These are phyloP conservation scores for Metschnikowia drakensbergensis DNA, from an alignment of 805 yeast genomes.

Conservation along the genomic window DNA sequence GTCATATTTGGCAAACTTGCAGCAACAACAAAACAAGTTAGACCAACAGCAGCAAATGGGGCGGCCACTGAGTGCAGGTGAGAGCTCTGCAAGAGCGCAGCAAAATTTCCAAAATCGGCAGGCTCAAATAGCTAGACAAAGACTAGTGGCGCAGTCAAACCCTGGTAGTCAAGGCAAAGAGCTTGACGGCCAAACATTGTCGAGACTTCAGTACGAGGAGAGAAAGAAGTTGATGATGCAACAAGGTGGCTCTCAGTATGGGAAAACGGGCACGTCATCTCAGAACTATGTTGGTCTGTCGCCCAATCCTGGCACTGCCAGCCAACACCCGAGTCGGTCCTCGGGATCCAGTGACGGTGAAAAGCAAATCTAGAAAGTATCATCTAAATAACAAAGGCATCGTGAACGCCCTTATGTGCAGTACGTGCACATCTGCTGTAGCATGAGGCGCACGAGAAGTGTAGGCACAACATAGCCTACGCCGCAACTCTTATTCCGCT, in stretches of 20 bases:
- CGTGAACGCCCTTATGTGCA: not conserved
- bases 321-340: not conserved
- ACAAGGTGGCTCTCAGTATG: slow-evolving; percentile 16
- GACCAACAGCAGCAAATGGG: slow-evolving; percentile 13
- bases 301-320: not conserved
- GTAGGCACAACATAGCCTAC: not conserved
- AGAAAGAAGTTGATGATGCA: slow-evolving; percentile 34
- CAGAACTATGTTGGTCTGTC: not conserved
- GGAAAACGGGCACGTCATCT: slow-evolving; percentile 2
- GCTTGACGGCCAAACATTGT: slow-evolving; percentile 23
- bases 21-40: slow-evolving; percentile 44
- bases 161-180: slow-evolving; percentile 10
- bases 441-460: not conserved
- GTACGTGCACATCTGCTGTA: not conserved
- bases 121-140: slow-evolving; percentile 12
- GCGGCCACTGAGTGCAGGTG: slow-evolving; percentile 14
- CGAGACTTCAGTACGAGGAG: slow-evolving; percentile 35
- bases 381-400: not conserved
- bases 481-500: not conserved
- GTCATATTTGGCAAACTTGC: slow-evolving; percentile 55
- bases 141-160: slow-evolving; percentile 12
- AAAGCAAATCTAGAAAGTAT: not conserved
- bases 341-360: slow-evolving; percentile 1
- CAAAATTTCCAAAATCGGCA: slow-evolving; percentile 14
- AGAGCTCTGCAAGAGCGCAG: slow-evolving; percentile 10